Evolutionary conservation across 257 asterid species (phyloP).

Genomic region (Jacaranda copaia): DNA sequence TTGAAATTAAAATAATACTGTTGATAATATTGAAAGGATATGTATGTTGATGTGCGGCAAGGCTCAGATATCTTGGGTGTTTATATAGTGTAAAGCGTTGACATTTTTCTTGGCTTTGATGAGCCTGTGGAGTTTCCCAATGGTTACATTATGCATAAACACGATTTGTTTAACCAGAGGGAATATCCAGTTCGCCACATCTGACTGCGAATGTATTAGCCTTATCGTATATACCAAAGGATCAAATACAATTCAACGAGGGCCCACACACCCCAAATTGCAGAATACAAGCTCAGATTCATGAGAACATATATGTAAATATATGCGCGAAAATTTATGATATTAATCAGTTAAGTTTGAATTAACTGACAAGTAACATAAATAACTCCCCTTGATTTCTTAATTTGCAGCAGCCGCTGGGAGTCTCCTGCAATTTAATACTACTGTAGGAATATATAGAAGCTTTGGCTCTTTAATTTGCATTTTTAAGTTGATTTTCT

Average conservation of each 20-base stretch:
- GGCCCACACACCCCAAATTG: background rate
- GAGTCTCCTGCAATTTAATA: background rate
- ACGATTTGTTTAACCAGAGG: background rate
- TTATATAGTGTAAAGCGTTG: conserved; percentile 45
- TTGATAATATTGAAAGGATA: background rate
- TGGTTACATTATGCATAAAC: background rate
- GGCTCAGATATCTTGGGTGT: background rate
- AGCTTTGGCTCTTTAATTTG: no score
- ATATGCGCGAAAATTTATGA: background rate
- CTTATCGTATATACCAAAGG: conserved; percentile 49
- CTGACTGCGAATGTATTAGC: conserved; percentile 15
- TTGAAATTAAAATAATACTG: background rate
- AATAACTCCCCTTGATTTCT: background rate
- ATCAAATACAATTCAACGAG: background rate
- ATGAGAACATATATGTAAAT: background rate
- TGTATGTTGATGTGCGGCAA: background rate
- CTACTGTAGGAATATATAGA: no score
- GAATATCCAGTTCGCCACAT: conserved; percentile 42
- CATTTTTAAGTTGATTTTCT: no score
- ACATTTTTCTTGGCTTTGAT: conserved; percentile 31
- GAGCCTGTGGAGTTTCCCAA: conserved; percentile 36
- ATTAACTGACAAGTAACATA: background rate
- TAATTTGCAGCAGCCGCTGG: background rate
- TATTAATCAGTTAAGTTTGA: background rate
- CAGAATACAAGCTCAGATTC: conserved; percentile 15